Evolutionary conservation across 1,284 basidiomycete genomes (phyloP).

Genomic region (Blastosporella zonata): DNA sequence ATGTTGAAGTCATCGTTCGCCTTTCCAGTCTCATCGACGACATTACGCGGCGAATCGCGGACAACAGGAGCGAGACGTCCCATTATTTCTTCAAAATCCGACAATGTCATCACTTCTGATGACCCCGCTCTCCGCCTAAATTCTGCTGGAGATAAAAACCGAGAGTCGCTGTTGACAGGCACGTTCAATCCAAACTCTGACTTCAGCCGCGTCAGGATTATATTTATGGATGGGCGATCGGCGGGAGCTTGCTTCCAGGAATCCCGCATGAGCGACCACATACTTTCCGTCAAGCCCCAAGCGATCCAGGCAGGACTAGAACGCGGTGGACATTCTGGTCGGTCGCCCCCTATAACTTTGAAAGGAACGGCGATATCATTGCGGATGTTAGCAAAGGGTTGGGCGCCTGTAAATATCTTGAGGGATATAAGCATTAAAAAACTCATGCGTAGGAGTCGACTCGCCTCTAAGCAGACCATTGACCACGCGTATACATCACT

Average conservation of each 20-base stretch:
- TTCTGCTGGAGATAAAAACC: background rate
- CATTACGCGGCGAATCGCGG: conserved; percentile 81
- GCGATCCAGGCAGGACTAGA: conserved; percentile 4
- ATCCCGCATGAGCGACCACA: conserved; percentile 20
- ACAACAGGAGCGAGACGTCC: conserved; percentile 43
- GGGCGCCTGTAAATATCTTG: conserved; percentile 7
- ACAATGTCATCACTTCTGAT: background rate
- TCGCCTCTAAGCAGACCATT: conserved; percentile 11
- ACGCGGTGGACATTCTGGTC: conserved; percentile 17
- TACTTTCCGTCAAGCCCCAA: conserved; percentile 17
- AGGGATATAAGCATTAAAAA: background rate
- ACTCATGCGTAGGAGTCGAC: background rate
- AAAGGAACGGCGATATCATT: conserved; percentile 19
- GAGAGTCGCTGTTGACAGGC: background rate
- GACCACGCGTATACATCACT: conserved; percentile 18
- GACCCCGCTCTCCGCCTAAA: background rate
- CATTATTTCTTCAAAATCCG: background rate
- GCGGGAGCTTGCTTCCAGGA: conserved; percentile 19
- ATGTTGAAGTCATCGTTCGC: conserved; percentile 94
- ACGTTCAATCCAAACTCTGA: background rate
- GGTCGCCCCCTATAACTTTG: conserved; percentile 17
- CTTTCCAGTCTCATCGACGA: conserved; percentile 91
- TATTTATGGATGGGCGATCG: background rate
- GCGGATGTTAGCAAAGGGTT: conserved; percentile 12
- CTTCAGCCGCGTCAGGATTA: background rate